Percentiles rank a stretch among this genome's conserved stretches.
phyloP scores from a whole-genome alignment of 352 stramenopile species.

The Thalassiosira hispida region DNA sequence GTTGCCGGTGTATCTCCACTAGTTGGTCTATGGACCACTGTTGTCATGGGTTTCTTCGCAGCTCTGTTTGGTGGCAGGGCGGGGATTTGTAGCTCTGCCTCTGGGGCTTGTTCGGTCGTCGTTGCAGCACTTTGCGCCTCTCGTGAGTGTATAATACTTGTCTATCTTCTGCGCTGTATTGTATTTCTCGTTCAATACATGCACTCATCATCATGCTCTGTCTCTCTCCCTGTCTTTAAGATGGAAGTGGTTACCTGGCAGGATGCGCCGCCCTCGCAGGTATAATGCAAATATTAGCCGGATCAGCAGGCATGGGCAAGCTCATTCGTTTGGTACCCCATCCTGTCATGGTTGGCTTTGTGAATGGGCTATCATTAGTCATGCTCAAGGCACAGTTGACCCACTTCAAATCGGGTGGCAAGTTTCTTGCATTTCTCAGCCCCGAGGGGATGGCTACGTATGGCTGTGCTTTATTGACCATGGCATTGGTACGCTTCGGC shows the following conservation, averaged over 20 bases:
- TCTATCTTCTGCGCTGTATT: too few species aligned
- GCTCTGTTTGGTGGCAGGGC: constrained; percentile 89
- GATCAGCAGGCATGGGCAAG: constrained; percentile 87
- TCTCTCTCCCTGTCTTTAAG: too few species aligned
- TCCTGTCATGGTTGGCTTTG: constrained; percentile 95
- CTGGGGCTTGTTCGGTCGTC: constrained; percentile 91
- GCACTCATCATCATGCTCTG: too few species aligned
- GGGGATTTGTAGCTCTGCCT: constrained; percentile 89
- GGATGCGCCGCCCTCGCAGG: constrained; percentile 89
- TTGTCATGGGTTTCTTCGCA: constrained; percentile 89
- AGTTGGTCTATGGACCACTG: constrained; percentile 91
- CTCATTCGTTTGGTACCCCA: constrained; percentile 93
- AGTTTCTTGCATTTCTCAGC: constrained; percentile 46
- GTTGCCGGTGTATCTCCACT: constrained; percentile 78
- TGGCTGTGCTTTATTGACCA: constrained; percentile 67
- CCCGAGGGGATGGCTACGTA: constrained; percentile 52
- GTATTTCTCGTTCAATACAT: too few species aligned
- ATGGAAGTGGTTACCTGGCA: constrained; percentile 88
- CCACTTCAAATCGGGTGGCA: constrained; percentile 84
- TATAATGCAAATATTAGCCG: constrained; percentile 88
- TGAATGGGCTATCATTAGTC: constrained; percentile 94
- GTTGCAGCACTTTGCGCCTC: constrained; percentile 86
- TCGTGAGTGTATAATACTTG: constrained; percentile 13
- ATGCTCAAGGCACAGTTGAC: constrained; percentile 93
- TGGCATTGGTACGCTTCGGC: constrained; percentile 60